These are phyloP conservation scores for Pichia sp. DNA, from an alignment of 1,139 yeast species.

Conservation along the genomic window DNA sequence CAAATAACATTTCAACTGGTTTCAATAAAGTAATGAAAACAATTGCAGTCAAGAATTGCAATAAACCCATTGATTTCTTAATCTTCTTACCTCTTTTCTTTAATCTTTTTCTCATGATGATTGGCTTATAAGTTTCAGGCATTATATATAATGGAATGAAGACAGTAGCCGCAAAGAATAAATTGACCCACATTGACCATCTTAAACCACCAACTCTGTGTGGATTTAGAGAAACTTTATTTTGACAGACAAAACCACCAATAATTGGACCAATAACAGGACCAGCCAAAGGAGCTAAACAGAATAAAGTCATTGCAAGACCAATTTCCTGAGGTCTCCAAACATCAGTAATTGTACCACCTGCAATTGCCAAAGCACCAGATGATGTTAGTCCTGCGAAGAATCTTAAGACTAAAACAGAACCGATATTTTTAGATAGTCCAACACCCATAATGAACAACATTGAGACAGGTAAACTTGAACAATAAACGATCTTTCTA, in stretches of 20 bases:
- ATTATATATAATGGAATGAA: conserved; percentile 49
- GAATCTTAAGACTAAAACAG: conserved; percentile 63
- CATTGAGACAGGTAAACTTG: conserved; percentile 61
- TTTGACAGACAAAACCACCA: conserved; percentile 70
- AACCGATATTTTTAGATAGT: conserved; percentile 48
- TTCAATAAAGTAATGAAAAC: conserved; percentile 46
- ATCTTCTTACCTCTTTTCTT: conserved; percentile 49
- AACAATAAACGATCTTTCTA: conserved; percentile 54
- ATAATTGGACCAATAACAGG: conserved; percentile 79
- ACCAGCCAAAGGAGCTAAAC: conserved; percentile 68
- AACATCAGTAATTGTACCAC: conserved; percentile 76
- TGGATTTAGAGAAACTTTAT: conserved; percentile 30
- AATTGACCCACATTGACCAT: conserved; percentile 73
- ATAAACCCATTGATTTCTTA: conserved; percentile 27
- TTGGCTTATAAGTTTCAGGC: conserved; percentile 69
- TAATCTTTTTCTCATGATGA: conserved; percentile 52
- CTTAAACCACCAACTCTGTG: conserved; percentile 46
- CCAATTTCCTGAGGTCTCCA: conserved; percentile 63
- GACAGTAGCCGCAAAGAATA: conserved; percentile 64
- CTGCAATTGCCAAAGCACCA: conserved; percentile 82
- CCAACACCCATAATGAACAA: conserved; percentile 75
- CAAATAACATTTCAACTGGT: conserved; percentile 57
- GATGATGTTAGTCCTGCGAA: conserved; percentile 76
- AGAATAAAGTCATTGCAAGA: conserved; percentile 63
- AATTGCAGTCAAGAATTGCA: conserved; percentile 34